phyloP scores from a whole-genome alignment of 495 filamentous ascomycete genomes.

The Chaetomium fimeti region DNA sequence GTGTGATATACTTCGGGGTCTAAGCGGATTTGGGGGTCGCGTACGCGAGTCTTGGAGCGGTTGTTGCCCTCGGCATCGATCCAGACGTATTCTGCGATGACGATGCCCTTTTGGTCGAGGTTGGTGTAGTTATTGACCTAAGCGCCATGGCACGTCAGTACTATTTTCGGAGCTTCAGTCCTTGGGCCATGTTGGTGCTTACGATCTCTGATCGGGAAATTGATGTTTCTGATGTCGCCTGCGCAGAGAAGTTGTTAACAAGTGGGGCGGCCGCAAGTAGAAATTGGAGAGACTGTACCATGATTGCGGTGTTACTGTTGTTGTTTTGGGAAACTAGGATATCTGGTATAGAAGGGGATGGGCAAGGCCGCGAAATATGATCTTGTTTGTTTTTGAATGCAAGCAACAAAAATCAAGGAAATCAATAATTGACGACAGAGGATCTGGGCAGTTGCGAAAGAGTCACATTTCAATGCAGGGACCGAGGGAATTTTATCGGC shows the following conservation, averaged over 20 bases:
- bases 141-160: background rate
- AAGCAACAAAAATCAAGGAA: background rate
- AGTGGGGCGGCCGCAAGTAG: background rate
- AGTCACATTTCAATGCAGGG: slow-evolving; percentile 16
- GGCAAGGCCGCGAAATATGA: background rate
- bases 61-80: slow-evolving; percentile 76
- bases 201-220: slow-evolving; percentile 15
- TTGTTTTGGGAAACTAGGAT: background rate
- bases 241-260: slow-evolving; percentile 3
- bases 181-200: background rate
- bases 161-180: background rate
- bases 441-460: slow-evolving; percentile 1
- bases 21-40: slow-evolving; percentile 33
- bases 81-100: slow-evolving; percentile 93
- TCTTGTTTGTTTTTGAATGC: background rate
- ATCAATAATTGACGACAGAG: background rate
- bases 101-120: slow-evolving; percentile 78
- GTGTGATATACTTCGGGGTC: background rate
- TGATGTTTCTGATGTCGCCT: slow-evolving; percentile 11
- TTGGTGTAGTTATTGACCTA: slow-evolving; percentile 88
- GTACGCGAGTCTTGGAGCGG: slow-evolving; percentile 90
- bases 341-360: background rate
- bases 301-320: slow-evolving; percentile 14
- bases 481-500: slow-evolving; percentile 21
- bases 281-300: background rate